Conservation (phyloP, 192 early-diverging fungal genomes). For the Backusella psychrophila region DNA sequence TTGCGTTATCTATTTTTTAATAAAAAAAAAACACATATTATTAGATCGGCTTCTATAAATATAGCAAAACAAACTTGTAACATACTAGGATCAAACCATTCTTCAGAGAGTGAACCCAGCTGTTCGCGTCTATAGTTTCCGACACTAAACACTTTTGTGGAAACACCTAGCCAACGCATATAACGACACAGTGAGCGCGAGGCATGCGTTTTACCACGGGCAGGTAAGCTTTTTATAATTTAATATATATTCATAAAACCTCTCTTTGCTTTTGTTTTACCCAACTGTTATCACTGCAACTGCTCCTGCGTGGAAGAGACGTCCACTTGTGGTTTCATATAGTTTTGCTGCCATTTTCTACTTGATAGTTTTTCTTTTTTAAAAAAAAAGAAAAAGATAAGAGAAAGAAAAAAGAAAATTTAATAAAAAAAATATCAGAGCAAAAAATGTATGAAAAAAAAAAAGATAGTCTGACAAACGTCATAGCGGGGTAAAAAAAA, state of each 20-base stretch:
- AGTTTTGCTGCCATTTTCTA: conserved; percentile 59
- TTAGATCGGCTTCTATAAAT: neutral
- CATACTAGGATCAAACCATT: conserved; percentile 79
- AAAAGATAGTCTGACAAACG: neutral
- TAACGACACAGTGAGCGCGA: conserved; percentile 82
- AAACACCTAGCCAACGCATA: conserved; percentile 94
- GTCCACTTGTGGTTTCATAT: conserved; percentile 74
- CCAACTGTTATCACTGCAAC: conserved; percentile 79
- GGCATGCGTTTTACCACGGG: conserved; percentile 93
- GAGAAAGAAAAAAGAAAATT: neutral
- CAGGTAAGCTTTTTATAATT: conserved; percentile 60
- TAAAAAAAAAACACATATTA: neutral
- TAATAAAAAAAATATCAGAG: neutral
- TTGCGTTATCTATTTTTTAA: conserved; percentile 32
- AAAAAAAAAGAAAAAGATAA: neutral
- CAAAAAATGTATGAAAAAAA: neutral
- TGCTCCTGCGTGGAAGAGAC: conserved; percentile 77
- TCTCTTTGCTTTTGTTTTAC: conserved; percentile 25
- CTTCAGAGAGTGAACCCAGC: conserved; percentile 61
- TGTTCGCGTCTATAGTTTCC: conserved; percentile 92
- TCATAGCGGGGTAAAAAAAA: neutral
- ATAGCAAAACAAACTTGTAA: neutral
- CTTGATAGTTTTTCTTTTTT: neutral
- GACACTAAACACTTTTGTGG: conserved; percentile 91
- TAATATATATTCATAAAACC: neutral